Conservation (phyloP, 331 rosid species). For the Cucumis variabilis region DNA sequence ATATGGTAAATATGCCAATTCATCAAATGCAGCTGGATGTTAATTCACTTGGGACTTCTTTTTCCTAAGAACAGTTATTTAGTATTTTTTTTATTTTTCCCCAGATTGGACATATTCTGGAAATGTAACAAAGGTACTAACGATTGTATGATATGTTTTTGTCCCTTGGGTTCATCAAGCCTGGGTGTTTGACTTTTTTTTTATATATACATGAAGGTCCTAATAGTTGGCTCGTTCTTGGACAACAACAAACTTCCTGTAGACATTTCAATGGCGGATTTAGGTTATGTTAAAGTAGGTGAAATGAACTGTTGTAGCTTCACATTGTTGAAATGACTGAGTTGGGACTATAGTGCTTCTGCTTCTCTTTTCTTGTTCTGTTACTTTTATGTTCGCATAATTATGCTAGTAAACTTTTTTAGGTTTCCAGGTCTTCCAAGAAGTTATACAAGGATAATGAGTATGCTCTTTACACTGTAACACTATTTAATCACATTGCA, state of each 20-base stretch:
- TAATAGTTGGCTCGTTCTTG: constrained; percentile 67
- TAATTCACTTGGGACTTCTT: constrained; percentile 68
- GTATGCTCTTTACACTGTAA: constrained; percentile 90
- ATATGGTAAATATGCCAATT: constrained; percentile 52
- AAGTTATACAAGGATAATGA: constrained; percentile 91
- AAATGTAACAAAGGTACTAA: constrained; percentile 54
- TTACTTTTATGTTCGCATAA: constrained; percentile 42
- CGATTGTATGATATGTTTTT: not conserved
- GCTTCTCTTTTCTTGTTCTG: constrained; percentile 22
- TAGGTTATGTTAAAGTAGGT: too few species aligned
- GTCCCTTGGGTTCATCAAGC: constrained; percentile 26
- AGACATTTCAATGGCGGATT: too few species aligned
- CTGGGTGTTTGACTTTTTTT: constrained; percentile 32
- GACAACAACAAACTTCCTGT: constrained; percentile 56
- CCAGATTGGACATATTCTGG: constrained; percentile 85
- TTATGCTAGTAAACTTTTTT: constrained; percentile 47
- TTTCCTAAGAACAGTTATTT: constrained; percentile 76
- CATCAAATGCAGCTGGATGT: constrained; percentile 64
- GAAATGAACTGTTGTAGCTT: too few species aligned
- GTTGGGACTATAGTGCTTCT: too few species aligned
- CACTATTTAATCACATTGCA: constrained; percentile 84
- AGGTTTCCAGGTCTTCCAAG: constrained; percentile 98
- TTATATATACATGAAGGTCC: constrained; percentile 51
- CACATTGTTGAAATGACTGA: too few species aligned
- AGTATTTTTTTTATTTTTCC: constrained; percentile 65